Conservation (phyloP, 257 asterid genomes). For the Nicotiana attenuata region DNA sequence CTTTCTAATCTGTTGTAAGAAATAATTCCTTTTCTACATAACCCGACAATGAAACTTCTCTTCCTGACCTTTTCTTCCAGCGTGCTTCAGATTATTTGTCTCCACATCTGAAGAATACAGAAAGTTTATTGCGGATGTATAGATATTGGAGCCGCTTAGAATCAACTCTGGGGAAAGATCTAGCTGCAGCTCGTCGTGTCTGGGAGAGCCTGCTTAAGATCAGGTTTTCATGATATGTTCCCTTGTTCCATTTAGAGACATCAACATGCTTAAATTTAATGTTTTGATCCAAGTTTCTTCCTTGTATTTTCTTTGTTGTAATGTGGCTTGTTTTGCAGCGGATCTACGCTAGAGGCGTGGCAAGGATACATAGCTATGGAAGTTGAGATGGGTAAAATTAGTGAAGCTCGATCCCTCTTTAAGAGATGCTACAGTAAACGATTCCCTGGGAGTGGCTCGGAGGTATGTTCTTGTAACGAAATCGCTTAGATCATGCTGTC, state of each 20-base stretch:
- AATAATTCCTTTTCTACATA: not conserved
- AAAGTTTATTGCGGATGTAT: conserved; percentile 49
- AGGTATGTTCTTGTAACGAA: conserved; percentile 43
- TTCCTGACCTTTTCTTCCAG: conserved; percentile 31
- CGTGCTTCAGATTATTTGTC: conserved; percentile 86
- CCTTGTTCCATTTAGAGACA: conserved; percentile 11
- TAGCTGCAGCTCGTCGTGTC: conserved; percentile 84
- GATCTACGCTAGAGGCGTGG: conserved; percentile 89
- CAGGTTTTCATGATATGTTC: conserved; percentile 37
- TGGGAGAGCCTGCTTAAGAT: conserved; percentile 90
- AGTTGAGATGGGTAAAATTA: conserved; percentile 62
- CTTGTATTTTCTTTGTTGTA: not conserved
- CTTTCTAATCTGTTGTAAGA: not conserved
- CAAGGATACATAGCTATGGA: conserved; percentile 74
- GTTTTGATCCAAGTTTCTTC: not conserved
- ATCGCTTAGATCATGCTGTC: not conserved
- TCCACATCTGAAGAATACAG: conserved; percentile 59
- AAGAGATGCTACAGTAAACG: conserved; percentile 83
- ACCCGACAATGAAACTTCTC: not conserved
- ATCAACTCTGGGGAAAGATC: conserved; percentile 62
- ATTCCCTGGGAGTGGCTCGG: conserved; percentile 88
- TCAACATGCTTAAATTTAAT: conserved; percentile 12
- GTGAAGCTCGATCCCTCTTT: conserved; percentile 88
- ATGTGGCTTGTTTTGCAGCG: conserved; percentile 43
- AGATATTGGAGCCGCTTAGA: conserved; percentile 89